These are phyloP conservation scores for Eremochloa ophiuroides DNA, from an alignment of 176 grass and related monocot genomes.

Conservation along the genomic window DNA sequence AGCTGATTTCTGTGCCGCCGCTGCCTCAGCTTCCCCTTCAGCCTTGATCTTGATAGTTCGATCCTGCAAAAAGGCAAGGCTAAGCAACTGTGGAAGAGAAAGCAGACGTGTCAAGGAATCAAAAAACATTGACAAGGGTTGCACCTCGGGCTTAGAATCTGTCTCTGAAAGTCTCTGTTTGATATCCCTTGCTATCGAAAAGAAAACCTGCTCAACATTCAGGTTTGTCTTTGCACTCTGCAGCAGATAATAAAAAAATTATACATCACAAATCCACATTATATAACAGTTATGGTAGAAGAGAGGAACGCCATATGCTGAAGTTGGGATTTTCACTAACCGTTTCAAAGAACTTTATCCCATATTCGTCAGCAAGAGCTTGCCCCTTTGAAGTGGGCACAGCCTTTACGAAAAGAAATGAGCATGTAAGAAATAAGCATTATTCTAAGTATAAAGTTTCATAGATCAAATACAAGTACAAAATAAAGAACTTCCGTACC, in stretches of 20 bases:
- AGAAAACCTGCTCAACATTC: slow-evolving; percentile 77
- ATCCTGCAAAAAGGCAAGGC: slow-evolving; percentile 24
- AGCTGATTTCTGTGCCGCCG: slow-evolving; percentile 35
- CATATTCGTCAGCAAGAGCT: slow-evolving; percentile 78
- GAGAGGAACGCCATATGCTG: background rate
- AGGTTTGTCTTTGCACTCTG: slow-evolving; percentile 87
- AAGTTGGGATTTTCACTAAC: slow-evolving; percentile 32
- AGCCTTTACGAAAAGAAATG: slow-evolving; percentile 36
- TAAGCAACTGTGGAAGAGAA: background rate
- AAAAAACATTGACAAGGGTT: background rate
- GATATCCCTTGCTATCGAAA: slow-evolving; percentile 70
- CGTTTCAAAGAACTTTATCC: slow-evolving; percentile 84
- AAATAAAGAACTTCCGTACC: background rate
- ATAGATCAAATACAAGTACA: background rate
- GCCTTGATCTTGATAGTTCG: slow-evolving; percentile 50
- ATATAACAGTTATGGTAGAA: background rate
- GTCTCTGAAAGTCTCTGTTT: slow-evolving; percentile 67
- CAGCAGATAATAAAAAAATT: background rate
- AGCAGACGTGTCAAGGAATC: background rate
- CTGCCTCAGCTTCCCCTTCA: slow-evolving; percentile 17
- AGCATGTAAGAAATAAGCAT: background rate
- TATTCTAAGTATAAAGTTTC: background rate
- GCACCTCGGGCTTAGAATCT: slow-evolving; percentile 55
- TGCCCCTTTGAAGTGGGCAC: slow-evolving; percentile 76
- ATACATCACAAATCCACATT: no score